Base-by-base conservation (phyloP, 805 yeast genomes). In the Saturnispora diversa region DNA sequence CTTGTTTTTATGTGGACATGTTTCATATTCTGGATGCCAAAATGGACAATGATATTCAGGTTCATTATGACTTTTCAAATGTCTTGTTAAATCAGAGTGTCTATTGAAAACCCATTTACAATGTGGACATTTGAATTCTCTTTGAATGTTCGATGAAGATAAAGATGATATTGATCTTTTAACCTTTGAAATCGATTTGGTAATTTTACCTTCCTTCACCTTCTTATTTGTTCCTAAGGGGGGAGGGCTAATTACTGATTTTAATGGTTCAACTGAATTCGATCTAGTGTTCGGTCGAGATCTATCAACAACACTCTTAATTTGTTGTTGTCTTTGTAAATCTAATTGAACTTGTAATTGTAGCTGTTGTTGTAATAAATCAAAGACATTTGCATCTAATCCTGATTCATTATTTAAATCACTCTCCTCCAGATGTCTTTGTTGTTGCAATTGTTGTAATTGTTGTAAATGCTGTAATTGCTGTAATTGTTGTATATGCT, bases 31-130 rank as follows among this genome's bases (percentile, higher is more conserved):
- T 20, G 69, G 64, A 40, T 68, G 67, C 83, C 84, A 80, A 59
- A 69, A 82, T 3, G 90, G 90, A 54, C 90, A 82, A 47, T 74
- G 79, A 51, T 75, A 75, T 44, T 68, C 69, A 3, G 88, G 88
- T 37, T 72, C 68, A 31, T 69, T 67, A 53, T 82, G 90, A 3
- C 84, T 77, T 46, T 80, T 70, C 15, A 70, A 48, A 52, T 82
- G 90, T 39, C 90, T 67, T 31, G 82, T 68, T 50, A 79, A 70
- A 55, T 82, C 90, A 37, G 82, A 73, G 40, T 73, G 77, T 31
- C 90, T 66, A 7, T 75, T 70, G 58, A 82, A 82, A 2, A 85
- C 66, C 88, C 90, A 81, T 17, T 60, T 64, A 58, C 90, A 81
- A 23, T 55, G 63, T 10, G 58, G 44, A 50, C 78, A 72, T 19